These are phyloP conservation scores for Aspergillus sclerotioniger DNA, from an alignment of 495 filamentous ascomycete species.

Conservation along the genomic window DNA sequence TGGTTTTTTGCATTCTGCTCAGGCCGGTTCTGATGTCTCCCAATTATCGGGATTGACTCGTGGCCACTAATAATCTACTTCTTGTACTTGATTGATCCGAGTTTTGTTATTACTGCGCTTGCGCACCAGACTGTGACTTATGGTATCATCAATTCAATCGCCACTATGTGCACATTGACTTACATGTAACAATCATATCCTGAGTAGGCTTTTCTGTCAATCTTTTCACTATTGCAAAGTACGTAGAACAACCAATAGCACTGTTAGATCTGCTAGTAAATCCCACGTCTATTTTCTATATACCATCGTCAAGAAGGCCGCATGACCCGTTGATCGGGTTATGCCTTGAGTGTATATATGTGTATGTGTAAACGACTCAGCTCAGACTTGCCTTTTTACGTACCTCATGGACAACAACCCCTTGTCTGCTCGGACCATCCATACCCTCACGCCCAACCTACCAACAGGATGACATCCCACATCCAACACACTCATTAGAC, in stretches of 20 bases:
- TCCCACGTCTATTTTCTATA: no score
- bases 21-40: conserved; percentile 59
- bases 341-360: no score
- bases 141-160: not conserved
- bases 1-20: conserved; percentile 18
- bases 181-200: no score
- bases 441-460: not conserved
- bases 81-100: conserved; percentile 19
- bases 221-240: no score
- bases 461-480: not conserved
- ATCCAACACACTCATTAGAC: not conserved
- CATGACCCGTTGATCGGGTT: no score
- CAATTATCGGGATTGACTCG: conserved; percentile 50
- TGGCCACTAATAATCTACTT: conserved; percentile 36
- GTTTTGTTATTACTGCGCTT: conserved; percentile 14
- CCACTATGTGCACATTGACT: no score
- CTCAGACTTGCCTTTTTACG: conserved; percentile 56
- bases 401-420: conserved; percentile 33
- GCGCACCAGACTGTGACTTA: conserved; percentile 14
- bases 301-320: no score
- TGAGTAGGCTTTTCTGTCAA: no score
- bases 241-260: no score
- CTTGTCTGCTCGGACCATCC: not conserved
- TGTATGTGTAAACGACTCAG: conserved; percentile 16
- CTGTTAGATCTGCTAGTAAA: no score